These are phyloP conservation scores for Geotrichum restrictum DNA, from an alignment of 1,139 yeast species.

Conservation along the genomic window DNA sequence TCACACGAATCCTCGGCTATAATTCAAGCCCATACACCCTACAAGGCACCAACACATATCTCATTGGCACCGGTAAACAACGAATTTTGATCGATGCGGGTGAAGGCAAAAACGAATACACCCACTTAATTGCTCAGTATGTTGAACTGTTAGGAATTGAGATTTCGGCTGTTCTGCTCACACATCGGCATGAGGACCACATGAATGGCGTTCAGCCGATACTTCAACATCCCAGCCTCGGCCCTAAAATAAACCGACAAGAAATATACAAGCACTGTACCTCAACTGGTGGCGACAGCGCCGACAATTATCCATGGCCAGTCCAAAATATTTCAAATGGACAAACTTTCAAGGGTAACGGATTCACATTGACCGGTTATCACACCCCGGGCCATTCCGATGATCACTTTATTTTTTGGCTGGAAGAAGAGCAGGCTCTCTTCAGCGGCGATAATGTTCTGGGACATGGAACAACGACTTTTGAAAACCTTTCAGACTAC, in stretches of 20 bases:
- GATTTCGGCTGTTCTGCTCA: slow-evolving; percentile 34
- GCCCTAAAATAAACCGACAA: slow-evolving; percentile 7
- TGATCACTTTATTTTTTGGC: slow-evolving; percentile 39
- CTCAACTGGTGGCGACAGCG: neutral
- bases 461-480: slow-evolving; percentile 41
- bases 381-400: slow-evolving; percentile 42
- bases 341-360: slow-evolving; percentile 32
- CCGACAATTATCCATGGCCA: slow-evolving; percentile 11
- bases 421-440: slow-evolving; percentile 37
- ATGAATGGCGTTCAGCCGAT: slow-evolving; percentile 35
- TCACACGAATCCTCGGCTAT: slow-evolving; percentile 39
- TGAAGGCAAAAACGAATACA: slow-evolving; percentile 37
- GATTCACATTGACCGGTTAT: slow-evolving; percentile 35
- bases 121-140: slow-evolving; percentile 29
- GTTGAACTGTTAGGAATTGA: slow-evolving; percentile 30
- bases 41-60: slow-evolving; percentile 43
- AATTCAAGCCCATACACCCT: slow-evolving; percentile 41
- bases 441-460: slow-evolving; percentile 42
- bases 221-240: slow-evolving; percentile 14
- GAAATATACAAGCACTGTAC: slow-evolving; percentile 11
- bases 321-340: slow-evolving; percentile 29
- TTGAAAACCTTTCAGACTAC: slow-evolving; percentile 36
- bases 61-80: slow-evolving; percentile 38
- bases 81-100: slow-evolving; percentile 42
- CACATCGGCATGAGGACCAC: slow-evolving; percentile 45